Evolutionary conservation across 176 grass and related monocot genomes (phyloP), one percentile per base, ranked within the genome.

Genomic region (Oropetium thomaeum): DNA sequence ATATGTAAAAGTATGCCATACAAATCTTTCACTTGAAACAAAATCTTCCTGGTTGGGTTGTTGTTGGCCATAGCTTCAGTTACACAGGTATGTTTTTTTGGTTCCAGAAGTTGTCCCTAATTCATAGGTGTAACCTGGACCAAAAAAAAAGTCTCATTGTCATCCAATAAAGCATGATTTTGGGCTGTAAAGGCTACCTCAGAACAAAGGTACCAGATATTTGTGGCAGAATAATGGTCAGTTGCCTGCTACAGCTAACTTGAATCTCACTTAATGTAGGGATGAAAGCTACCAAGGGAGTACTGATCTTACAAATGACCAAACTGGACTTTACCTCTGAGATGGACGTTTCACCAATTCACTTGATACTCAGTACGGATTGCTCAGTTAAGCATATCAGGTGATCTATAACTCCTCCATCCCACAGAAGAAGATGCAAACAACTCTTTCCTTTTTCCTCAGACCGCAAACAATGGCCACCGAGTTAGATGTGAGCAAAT

Each of bases 241-340:
- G 63, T 83, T 93, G 60, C 38, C 55, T 60, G 34, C 15, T 51
- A 16, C 55, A 65, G 57, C 65, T 82, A 62, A 90, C 85, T 88
- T 90, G 23, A 76, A 65, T 86, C 75, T 63, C 86, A 90, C 85
- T 94, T 83, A 69, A 90, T 79, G 82, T 86, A 84, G 76, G 67
- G 79, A 49, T 69, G 65, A 80, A 85, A 67, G 73, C 68, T 80
- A 73, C 59, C 73, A 30, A 4, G 58, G 67, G 62, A 90, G 67
- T 72, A 72, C 57, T 73, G 35, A 69, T 85, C 73, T 90, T 84
- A 69, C 79, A 85, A 85, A 83, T 90, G 57, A 80, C 83, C 82
- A 80, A 80, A 79, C 81, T 51, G 57, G 58, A 55, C 68, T 67
- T 82, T 39, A 80, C 79, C 82, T 70, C 78, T 80, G 80, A 86